Evolutionary conservation across 208 protist genomes (phyloP).

Genomic region (Leishmania braziliensis): DNA sequence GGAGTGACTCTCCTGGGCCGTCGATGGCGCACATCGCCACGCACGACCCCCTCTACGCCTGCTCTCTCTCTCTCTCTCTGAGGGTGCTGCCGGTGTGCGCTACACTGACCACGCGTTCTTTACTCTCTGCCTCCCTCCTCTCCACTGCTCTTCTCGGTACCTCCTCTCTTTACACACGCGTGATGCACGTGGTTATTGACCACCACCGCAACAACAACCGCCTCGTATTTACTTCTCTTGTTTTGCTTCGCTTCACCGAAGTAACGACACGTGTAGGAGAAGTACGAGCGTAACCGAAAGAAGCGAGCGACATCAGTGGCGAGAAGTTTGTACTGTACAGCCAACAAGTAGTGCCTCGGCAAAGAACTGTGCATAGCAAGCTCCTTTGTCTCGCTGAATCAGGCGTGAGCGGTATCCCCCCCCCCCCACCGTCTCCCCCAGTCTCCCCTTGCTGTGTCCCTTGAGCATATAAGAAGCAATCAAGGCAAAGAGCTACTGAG

Average conservation of each 20-base stretch:
- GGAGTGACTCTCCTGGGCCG: neutral
- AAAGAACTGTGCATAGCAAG: neutral
- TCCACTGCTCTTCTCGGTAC: neutral
- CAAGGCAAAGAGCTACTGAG: neutral
- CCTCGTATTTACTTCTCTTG: neutral
- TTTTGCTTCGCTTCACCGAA: neutral
- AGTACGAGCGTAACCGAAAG: neutral
- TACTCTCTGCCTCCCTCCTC: neutral
- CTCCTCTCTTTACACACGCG: neutral
- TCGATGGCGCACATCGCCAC: neutral
- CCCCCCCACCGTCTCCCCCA: too few relatives aligned
- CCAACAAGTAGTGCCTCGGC: neutral
- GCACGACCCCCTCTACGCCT: neutral
- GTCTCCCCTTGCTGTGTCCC: neutral
- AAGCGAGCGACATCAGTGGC: neutral
- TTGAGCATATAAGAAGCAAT: neutral
- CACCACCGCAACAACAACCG: neutral
- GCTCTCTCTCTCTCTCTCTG: neutral
- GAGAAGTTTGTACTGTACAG: neutral
- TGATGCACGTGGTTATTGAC: neutral
- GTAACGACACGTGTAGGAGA: constrained; percentile 2
- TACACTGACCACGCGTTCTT: neutral
- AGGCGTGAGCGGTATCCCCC: neutral
- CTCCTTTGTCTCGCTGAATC: neutral
- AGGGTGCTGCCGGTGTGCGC: neutral